These are phyloP conservation scores for Poa pratensis DNA, from an alignment of 176 grass and related monocot genomes.

Conservation along the genomic window DNA sequence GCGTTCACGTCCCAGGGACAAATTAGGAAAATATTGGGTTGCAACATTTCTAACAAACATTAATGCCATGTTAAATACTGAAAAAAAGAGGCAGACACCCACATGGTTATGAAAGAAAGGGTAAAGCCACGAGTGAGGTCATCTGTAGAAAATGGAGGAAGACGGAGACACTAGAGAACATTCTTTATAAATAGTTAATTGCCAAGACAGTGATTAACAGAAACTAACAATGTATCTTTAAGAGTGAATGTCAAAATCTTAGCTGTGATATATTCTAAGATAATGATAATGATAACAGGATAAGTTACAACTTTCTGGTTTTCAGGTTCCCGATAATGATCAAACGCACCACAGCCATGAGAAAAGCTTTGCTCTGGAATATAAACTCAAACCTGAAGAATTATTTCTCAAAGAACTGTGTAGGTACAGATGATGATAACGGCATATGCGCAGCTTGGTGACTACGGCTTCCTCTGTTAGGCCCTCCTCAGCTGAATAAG, in stretches of 20 bases:
- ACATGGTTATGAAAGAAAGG: background rate
- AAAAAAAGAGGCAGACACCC: background rate
- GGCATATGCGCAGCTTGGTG: conserved; percentile 79
- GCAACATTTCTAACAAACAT: conserved; percentile 22
- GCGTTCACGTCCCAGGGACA: conserved; percentile 1
- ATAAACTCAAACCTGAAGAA: conserved; percentile 81
- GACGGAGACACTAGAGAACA: background rate
- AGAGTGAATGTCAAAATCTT: background rate
- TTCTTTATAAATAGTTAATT: conserved; percentile 12
- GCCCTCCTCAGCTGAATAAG: conserved; percentile 89
- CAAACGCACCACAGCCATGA: conserved; percentile 29
- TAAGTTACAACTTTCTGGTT: conserved; percentile 27
- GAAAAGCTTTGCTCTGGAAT: conserved; percentile 19
- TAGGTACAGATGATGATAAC: conserved; percentile 85
- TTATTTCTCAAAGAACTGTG: conserved; percentile 87
- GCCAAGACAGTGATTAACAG: conserved; percentile 2
- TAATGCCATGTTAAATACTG: background rate
- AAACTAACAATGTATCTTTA: background rate
- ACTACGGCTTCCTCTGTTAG: conserved; percentile 93
- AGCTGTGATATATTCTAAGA: conserved; percentile 18
- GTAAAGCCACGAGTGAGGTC: background rate
- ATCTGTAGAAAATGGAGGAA: conserved; percentile 5
- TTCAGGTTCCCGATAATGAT: conserved; percentile 12
- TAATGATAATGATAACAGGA: conserved; percentile 18
- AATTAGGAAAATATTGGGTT: background rate